phyloP scores from a whole-genome alignment of 768 basidiomycete species.

The Mycena rosella region DNA sequence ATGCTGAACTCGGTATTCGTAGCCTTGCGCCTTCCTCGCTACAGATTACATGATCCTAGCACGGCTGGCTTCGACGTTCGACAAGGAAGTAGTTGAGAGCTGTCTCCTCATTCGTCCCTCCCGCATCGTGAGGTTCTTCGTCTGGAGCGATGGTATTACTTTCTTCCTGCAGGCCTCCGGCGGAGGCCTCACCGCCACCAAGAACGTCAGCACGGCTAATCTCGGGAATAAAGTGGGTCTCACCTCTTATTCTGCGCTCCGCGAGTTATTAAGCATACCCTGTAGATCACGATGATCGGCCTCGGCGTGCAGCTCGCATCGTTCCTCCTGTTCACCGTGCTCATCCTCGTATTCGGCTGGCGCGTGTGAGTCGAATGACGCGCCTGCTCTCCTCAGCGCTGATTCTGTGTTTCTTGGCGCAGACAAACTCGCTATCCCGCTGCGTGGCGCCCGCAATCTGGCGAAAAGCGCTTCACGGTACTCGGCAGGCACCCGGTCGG shows the following conservation, averaged over 20 bases:
- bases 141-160: constrained; percentile 20
- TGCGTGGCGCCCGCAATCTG: background rate
- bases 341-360: constrained; percentile 50
- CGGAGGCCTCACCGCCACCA: constrained; percentile 2
- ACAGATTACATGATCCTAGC: background rate
- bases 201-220: background rate
- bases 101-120: background rate
- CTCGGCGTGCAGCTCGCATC: constrained; percentile 39
- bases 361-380: constrained; percentile 14
- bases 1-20: too few relatives aligned
- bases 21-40: background rate
- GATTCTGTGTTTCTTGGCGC: background rate
- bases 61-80: background rate
- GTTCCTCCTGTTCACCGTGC: constrained; percentile 52
- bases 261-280: too few relatives aligned
- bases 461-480: too few relatives aligned
- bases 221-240: constrained; percentile 21
- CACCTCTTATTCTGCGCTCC: background rate
- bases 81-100: background rate
- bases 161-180: constrained; percentile 18
- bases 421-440: constrained; percentile 13
- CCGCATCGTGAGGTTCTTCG: constrained; percentile 17
- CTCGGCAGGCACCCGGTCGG: constrained; percentile 1
- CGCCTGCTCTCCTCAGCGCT: too few relatives aligned
- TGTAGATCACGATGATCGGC: background rate